Base-by-base conservation (phyloP, 768 basidiomycete species). In the Sporobolomyces pararoseus region DNA sequence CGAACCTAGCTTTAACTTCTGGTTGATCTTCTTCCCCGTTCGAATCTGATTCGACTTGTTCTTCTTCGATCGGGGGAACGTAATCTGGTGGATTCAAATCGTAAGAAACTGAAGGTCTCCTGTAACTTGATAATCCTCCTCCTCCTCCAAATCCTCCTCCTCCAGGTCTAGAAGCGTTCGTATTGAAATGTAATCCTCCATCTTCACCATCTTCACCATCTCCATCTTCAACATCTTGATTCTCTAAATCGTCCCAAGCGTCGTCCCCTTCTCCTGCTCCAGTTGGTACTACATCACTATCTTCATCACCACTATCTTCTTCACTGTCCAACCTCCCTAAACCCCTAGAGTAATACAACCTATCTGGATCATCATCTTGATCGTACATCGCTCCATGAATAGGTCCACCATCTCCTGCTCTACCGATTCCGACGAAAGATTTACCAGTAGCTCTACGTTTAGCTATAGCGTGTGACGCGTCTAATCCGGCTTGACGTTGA, bases 321-420 rank as follows among this genome's bases (percentile, higher is more conserved):
- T 71, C 69, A 29, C 58, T 66, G 7, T 85, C 83, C 72, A 89
- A 84, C 47, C 87, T 86, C 0, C 84, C 85, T 9, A 88, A 80
- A 21, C 88, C 89, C 58, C 85, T 83, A 77, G 89, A 86, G 78
- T 87, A 88, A 79, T 89, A 90, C 77, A 90, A 87, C 73, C 85
- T 86, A 78, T 91, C 89, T n/a, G 89, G 88, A 78, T 91, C 90
- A 75, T 86, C 73, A 44, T 74, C 73, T 1, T 49, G 53, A 32
- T 70, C 73, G 46, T 70, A 65, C 65, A 74, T 64, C 1, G 68
- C 68, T 3, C 52, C 57, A 25, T 67, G 65, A 65, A 72, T 67
- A 19, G 71, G 71, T 6, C 71, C 71, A 9, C 71, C 71, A 27
- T 68, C 71, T 19, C 63, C 71, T 1, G 63, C 71, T 16, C 71